phyloP scores from a whole-genome alignment of 768 basidiomycete genomes.

The Saitozyma sp. region DNA sequence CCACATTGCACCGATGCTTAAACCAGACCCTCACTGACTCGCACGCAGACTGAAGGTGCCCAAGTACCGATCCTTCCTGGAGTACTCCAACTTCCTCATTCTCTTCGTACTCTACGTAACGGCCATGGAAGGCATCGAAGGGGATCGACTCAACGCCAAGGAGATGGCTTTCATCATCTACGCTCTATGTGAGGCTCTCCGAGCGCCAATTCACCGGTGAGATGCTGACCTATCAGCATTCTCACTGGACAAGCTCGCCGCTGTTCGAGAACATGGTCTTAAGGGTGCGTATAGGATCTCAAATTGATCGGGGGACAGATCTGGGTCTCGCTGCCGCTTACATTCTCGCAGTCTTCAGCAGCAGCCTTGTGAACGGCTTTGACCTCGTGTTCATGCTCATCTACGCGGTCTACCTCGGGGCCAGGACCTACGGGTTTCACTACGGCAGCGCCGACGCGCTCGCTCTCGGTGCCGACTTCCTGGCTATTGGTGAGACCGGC shows the following conservation, averaged over 20 bases:
- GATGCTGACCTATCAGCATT: constrained; percentile 64
- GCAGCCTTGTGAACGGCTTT: constrained; percentile 68
- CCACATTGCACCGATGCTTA: too few relatives aligned
- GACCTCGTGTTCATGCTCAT: constrained; percentile 86
- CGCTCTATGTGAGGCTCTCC: constrained; percentile 51
- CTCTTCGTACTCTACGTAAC: constrained; percentile 81
- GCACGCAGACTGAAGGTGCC: constrained; percentile 72
- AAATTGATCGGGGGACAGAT: background rate
- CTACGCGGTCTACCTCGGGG: constrained; percentile 71
- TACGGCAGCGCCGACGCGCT: constrained; percentile 66
- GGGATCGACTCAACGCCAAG: constrained; percentile 63
- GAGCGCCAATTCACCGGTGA: constrained; percentile 48
- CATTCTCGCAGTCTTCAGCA: constrained; percentile 55
- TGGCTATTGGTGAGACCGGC: constrained; percentile 66
- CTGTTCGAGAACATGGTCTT: constrained; percentile 94
- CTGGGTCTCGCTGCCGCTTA: background rate
- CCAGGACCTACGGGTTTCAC: constrained; percentile 77
- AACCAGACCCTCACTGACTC: background rate
- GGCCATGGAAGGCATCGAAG: constrained; percentile 73
- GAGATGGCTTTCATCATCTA: constrained; percentile 75
- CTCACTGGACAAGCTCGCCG: constrained; percentile 85
- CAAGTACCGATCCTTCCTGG: constrained; percentile 82
- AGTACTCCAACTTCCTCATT: constrained; percentile 82
- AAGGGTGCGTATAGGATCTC: constrained; percentile 59
- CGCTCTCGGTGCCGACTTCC: constrained; percentile 71